Evolutionary conservation across 768 basidiomycete species (phyloP).

Genomic region (Collybiopsis luxurians): DNA sequence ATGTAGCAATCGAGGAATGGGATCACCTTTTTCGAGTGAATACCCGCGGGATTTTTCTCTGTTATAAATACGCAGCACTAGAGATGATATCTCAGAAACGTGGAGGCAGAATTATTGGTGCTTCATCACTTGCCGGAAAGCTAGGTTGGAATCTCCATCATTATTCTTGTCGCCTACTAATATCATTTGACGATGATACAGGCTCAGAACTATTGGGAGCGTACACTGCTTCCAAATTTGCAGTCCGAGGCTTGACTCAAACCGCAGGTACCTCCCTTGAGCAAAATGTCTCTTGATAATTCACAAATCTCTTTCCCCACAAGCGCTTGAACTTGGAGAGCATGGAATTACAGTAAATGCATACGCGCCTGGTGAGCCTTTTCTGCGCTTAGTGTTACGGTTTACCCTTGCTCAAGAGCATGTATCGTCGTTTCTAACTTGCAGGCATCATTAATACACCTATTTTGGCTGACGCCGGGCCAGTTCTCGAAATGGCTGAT

Average conservation of each 20-base stretch:
- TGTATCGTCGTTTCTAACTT: too few species aligned
- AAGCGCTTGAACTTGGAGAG: constrained; percentile 28
- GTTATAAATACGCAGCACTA: constrained; percentile 29
- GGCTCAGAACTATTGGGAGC: background rate
- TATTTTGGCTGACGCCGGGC: background rate
- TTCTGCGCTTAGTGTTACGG: background rate
- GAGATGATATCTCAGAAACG: constrained; percentile 33
- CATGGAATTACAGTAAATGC: constrained; percentile 26
- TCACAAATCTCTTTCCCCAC: background rate
- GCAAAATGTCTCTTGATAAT: background rate
- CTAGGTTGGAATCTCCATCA: constrained; percentile 14
- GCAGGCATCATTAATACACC: too few species aligned
- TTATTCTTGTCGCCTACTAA: too few species aligned
- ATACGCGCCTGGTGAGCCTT: constrained; percentile 20
- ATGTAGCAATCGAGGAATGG: constrained; percentile 13
- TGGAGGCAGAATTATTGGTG: constrained; percentile 33
- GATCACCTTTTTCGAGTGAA: constrained; percentile 25
- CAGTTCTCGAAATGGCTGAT: background rate
- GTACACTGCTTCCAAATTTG: constrained; percentile 7
- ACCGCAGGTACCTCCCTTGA: background rate
- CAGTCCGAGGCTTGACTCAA: constrained; percentile 6
- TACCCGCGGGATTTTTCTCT: constrained; percentile 25
- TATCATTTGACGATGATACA: background rate
- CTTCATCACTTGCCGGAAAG: constrained; percentile 10
- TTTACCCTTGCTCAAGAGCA: too few species aligned